Percentiles rank a stretch among this genome's conserved stretches.
Conservation (phyloP, 2,329 filamentous ascomycete species). For the Cadophora sp. region DNA sequence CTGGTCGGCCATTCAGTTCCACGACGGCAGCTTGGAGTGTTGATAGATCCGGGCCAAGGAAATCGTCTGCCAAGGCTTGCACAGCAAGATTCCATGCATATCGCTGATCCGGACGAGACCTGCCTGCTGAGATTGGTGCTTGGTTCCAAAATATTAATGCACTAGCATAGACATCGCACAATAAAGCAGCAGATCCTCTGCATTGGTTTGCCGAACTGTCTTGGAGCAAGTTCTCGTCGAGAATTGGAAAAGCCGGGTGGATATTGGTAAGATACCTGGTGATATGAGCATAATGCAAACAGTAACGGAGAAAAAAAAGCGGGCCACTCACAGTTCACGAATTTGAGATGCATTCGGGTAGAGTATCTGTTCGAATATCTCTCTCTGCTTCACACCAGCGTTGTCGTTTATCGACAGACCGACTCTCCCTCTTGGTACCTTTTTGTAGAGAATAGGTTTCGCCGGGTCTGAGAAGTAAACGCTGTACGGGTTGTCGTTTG, state of each 20-base stretch:
- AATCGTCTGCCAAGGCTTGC: constrained; percentile 64
- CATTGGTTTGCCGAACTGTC: constrained; percentile 53
- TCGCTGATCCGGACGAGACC: constrained; percentile 61
- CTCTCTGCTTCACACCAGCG: constrained; percentile 55
- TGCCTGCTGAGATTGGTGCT: constrained; percentile 50
- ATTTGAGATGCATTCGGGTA: constrained; percentile 60
- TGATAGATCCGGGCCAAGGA: constrained; percentile 63
- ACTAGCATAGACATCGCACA: constrained; percentile 64
- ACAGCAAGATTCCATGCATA: constrained; percentile 69
- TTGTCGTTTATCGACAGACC: constrained; percentile 50
- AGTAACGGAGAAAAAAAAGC: neutral
- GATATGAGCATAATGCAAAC: constrained; percentile 18
- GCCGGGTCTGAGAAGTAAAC: constrained; percentile 56
- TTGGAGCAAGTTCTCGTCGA: constrained; percentile 61
- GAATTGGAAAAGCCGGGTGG: constrained; percentile 66
- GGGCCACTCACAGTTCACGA: constrained; percentile 54
- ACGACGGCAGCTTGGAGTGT: constrained; percentile 64
- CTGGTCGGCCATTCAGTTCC: constrained; percentile 65
- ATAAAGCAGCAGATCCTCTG: constrained; percentile 60
- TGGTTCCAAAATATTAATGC: constrained; percentile 64
- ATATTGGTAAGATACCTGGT: constrained; percentile 60
- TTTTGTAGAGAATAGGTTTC: constrained; percentile 49
- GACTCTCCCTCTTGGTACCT: constrained; percentile 36
- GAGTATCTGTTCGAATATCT: constrained; percentile 64
- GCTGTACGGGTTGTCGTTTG: constrained; percentile 45